phyloP scores from a whole-genome alignment of 345 rosid species.

The Crucihimalaya himalaica region DNA sequence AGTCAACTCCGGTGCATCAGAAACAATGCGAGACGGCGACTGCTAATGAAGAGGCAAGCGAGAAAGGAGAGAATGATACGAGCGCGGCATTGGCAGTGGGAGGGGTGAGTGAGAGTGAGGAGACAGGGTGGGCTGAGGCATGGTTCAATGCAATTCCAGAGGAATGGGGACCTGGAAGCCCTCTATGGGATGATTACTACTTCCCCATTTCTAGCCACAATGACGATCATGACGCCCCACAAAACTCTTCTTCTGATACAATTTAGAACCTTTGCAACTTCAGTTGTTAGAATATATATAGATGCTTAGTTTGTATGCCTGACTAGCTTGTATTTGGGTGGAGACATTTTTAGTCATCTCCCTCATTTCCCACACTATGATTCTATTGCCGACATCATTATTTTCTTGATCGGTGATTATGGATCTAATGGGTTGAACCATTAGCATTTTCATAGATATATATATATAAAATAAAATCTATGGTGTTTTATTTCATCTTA shows the following conservation, averaged over 20 bases:
- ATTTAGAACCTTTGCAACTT: neutral
- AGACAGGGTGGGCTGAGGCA: constrained; percentile 59
- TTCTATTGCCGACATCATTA: neutral
- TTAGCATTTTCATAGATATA: neutral
- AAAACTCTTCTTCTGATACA: constrained; percentile 33
- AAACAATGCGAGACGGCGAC: constrained; percentile 29
- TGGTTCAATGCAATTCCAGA: constrained; percentile 83
- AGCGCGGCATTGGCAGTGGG: constrained; percentile 28
- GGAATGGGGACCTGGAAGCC: constrained; percentile 90
- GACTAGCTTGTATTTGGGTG: neutral
- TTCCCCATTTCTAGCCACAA: constrained; percentile 49
- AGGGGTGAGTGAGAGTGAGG: constrained; percentile 76
- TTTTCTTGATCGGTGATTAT: constrained; percentile 3
- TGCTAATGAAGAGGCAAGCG: constrained; percentile 14
- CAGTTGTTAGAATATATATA: neutral
- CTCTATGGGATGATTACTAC: constrained; percentile 88
- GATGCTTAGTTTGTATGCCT: neutral
- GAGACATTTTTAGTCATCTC: constrained; percentile 20
- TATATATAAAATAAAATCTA: neutral
- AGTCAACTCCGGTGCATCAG: constrained; percentile 34
- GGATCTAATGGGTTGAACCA: neutral
- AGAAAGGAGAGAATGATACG: constrained; percentile 38
- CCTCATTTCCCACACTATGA: neutral
- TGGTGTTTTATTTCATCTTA: neutral
- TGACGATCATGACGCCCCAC: constrained; percentile 39